Evolutionary conservation across 1,284 basidiomycete genomes (phyloP), one percentile per base, ranked within the genome.

Genomic region (Erythrobasidium hasegawianum): DNA sequence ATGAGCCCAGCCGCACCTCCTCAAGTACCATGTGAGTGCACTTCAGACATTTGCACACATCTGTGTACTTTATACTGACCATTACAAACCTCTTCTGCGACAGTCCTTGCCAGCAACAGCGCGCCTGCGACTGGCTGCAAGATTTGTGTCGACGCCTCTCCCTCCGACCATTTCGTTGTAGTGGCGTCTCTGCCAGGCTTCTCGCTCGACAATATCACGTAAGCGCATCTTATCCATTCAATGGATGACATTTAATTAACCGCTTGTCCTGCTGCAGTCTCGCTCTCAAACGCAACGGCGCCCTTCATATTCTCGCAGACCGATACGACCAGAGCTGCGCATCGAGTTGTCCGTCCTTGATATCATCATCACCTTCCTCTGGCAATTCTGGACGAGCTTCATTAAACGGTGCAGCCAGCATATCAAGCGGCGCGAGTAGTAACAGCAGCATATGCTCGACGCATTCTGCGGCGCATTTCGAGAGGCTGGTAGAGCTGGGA

Each of bases 261-360:
- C 16, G 50, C n/a, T 3, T 26, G 4, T 27, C 24, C 7, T 18
- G 2, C n/a, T 65, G 39, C 56, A 65, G 62, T 27, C 62, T 65
- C 20, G 62, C 62, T 7, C 62, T 65, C 43, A 65, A 65, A 33
- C 55, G 56, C 8, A 65, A 58, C 47, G 62, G 62, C 27, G 38
- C 62, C 16, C 56, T 65, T 9, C 62, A 65, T 53, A 58, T 65
- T 45, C 62, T 65, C 40, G 62, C 62, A 16, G 62, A 65, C 40
- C 39, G 49, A 26, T 65, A 65, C 56, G 62, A 65, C 40, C 54
- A 64, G 18, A 20, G n/a, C 11, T 38, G 50, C 18, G 39, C 53
- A 24, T 45, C 40, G 9, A 29, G 18, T 26, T 53, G 22, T 26
- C 18, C 50, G 3, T 16, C 50, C 50, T 8, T 26, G 4, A 8